A percentile compares a stretch with the other conserved stretches of the same genome.
Conservation (phyloP, 345 rosid genomes). For the Aquilaria malaccensis region DNA sequence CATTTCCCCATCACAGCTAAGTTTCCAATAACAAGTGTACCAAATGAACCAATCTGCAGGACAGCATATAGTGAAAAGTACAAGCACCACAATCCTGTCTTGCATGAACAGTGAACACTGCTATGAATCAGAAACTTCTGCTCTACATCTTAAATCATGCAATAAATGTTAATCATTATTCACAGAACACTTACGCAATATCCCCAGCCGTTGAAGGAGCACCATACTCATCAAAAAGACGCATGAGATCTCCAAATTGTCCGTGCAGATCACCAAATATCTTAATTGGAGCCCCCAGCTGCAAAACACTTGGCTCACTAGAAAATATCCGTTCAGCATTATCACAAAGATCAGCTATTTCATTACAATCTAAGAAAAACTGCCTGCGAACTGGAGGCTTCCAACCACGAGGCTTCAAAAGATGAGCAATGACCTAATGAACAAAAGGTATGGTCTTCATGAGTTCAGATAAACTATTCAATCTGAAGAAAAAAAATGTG, state of each 20-base stretch:
- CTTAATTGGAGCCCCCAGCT: conserved; percentile 84
- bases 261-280: conserved; percentile 99
- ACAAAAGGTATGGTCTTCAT: neutral
- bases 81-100: too few relatives aligned
- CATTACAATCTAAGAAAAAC: conserved; percentile 94
- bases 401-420: conserved; percentile 96
- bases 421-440: conserved; percentile 72
- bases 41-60: too few relatives aligned
- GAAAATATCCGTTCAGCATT: conserved; percentile 79
- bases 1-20: too few relatives aligned
- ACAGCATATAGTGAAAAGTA: too few relatives aligned
- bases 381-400: conserved; percentile 94
- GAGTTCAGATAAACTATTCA: neutral
- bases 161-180: neutral
- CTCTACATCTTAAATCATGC: too few relatives aligned
- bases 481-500: too few relatives aligned
- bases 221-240: conserved; percentile 97
- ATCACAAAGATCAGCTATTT: conserved; percentile 92
- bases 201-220: conserved; percentile 99
- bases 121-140: too few relatives aligned
- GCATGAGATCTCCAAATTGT: conserved; percentile 99
- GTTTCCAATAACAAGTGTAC: too few relatives aligned
- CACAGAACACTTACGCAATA: conserved; percentile 66
- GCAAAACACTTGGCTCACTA: conserved; percentile 81
- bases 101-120: too few relatives aligned